Evolutionary conservation across 176 grass and related monocot genomes (phyloP).

Genomic region (Oryza australiensis): DNA sequence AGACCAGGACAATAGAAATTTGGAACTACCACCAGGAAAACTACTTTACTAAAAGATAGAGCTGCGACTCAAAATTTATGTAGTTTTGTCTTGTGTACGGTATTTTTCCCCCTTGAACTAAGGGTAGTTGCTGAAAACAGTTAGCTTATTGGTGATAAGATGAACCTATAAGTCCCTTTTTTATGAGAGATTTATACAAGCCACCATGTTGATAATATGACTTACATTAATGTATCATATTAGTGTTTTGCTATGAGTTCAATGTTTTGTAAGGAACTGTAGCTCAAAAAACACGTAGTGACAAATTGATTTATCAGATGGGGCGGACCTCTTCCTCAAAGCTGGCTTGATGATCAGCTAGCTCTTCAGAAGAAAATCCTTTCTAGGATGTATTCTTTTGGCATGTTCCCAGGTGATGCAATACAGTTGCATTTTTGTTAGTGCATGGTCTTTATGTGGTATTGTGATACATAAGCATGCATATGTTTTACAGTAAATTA

Average conservation of each 20-base stretch:
- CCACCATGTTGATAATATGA: neutral
- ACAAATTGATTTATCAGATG: constrained; percentile 48
- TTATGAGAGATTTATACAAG: neutral
- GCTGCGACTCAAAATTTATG: neutral
- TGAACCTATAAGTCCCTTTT: neutral
- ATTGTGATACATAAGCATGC: neutral
- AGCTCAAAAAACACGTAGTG: neutral
- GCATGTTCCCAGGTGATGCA: constrained; percentile 59
- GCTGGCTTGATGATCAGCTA: constrained; percentile 78
- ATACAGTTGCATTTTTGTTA: neutral
- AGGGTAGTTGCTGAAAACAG: neutral
- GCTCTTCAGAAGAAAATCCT: constrained; percentile 78
- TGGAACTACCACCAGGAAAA: neutral
- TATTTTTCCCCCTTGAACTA: neutral
- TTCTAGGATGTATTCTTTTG: constrained; percentile 71
- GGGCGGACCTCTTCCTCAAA: constrained; percentile 72
- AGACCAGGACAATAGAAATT: neutral
- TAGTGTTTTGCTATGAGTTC: neutral
- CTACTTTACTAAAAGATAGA: neutral
- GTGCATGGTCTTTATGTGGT: neutral
- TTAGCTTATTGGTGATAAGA: neutral
- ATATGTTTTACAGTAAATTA: neutral
- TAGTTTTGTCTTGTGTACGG: neutral
- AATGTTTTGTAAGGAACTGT: neutral
- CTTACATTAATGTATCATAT: neutral